Evolutionary conservation across 257 asterid species (phyloP).

Genomic region (Henckelia pumila): DNA sequence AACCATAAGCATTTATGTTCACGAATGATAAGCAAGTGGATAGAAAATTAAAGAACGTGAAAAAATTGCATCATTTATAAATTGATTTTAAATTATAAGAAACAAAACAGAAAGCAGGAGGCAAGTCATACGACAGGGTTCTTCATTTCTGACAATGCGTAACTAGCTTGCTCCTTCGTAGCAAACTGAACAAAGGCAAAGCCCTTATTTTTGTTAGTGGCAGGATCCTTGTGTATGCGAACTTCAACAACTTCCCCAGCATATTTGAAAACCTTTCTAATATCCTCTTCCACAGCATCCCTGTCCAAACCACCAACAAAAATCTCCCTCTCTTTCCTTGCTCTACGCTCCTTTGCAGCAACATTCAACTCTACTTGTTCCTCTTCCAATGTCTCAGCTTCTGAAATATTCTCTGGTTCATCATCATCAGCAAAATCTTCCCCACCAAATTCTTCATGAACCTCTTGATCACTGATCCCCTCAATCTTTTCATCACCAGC

Average conservation of each 20-base stretch:
- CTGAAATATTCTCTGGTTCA: slow-evolving; percentile 36
- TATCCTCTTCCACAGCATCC: slow-evolving; percentile 53
- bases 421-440: slow-evolving; percentile 40
- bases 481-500: slow-evolving; percentile 47
- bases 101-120: slow-evolving; percentile 5
- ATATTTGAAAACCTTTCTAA: slow-evolving; percentile 51
- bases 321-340: slow-evolving; percentile 57
- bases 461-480: slow-evolving; percentile 47
- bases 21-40: slow-evolving; percentile 1
- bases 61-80: background rate
- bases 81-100: background rate
- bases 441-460: slow-evolving; percentile 37
- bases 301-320: slow-evolving; percentile 72
- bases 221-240: slow-evolving; percentile 48
- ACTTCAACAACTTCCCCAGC: slow-evolving; percentile 63
- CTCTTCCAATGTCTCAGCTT: slow-evolving; percentile 44
- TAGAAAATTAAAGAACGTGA: background rate
- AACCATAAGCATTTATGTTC: background rate
- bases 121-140: slow-evolving; percentile 57
- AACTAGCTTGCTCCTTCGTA: slow-evolving; percentile 51
- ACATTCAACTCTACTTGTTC: slow-evolving; percentile 50
- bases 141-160: slow-evolving; percentile 60
- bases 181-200: slow-evolving; percentile 66
- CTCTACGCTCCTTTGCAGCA: slow-evolving; percentile 49
- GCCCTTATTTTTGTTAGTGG: slow-evolving; percentile 61